phyloP scores from a whole-genome alignment of 257 asterid genomes.

The Solanum boliviense region DNA sequence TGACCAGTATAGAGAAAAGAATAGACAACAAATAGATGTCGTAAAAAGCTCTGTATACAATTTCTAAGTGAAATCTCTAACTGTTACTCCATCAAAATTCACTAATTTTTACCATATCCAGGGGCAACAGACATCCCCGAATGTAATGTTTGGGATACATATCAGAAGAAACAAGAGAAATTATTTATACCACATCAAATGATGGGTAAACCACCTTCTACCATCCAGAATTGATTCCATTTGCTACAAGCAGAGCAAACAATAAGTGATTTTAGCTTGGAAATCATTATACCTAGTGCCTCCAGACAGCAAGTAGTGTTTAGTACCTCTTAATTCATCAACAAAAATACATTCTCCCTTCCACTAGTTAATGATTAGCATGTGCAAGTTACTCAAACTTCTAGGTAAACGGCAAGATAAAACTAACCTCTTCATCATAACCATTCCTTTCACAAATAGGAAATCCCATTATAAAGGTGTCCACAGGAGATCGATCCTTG shows the following conservation, averaged over 20 bases:
- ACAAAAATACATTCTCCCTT: not conserved
- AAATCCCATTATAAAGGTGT: slow-evolving; percentile 87
- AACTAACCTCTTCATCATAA: slow-evolving; percentile 71
- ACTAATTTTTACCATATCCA: not conserved
- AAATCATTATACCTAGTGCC: not conserved
- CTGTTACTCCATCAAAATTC: not conserved
- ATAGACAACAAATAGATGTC: not conserved
- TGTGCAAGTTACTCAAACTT: not conserved
- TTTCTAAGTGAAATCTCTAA: not conserved
- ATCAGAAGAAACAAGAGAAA: not conserved
- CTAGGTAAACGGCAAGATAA: not conserved
- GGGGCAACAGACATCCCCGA: not conserved
- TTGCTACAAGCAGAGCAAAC: not conserved
- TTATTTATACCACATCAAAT: not conserved
- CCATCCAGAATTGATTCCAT: not conserved
- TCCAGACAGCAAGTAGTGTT: not conserved
- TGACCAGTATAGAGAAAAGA: not conserved
- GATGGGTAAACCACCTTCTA: not conserved
- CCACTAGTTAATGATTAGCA: not conserved
- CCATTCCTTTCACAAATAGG: slow-evolving; percentile 88
- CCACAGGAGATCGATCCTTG: slow-evolving; percentile 86
- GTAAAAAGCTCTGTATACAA: not conserved
- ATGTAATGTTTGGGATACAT: not conserved
- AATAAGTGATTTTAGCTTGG: not conserved
- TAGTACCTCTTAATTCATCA: not conserved